Percentiles rank a stretch among this genome's conserved stretches.
phyloP scores from a whole-genome alignment of 208 protist species.

The Borovskyia barvae region DNA sequence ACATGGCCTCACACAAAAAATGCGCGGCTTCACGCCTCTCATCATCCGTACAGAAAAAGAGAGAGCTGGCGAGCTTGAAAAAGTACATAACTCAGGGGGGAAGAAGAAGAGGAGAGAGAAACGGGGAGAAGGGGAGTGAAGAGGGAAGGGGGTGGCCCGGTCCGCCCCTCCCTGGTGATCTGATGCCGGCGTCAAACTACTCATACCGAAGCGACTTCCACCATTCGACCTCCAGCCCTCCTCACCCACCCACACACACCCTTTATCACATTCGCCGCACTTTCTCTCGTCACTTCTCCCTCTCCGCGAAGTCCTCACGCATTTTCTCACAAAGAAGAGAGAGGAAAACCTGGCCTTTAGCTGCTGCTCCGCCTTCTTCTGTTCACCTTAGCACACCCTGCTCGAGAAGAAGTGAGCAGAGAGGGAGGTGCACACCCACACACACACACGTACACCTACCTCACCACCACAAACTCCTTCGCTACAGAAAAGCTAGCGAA shows the following conservation, averaged over 20 bases:
- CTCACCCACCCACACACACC: background rate
- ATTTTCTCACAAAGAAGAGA: background rate
- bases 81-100: background rate
- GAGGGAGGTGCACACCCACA: background rate
- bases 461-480: too few relatives aligned
- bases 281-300: background rate
- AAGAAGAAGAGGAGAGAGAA: slow-evolving; percentile 17
- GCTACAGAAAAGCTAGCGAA: too few relatives aligned
- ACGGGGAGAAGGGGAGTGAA: background rate
- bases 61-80: background rate
- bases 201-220: too few relatives aligned
- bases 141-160: too few relatives aligned
- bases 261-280: background rate
- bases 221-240: too few relatives aligned
- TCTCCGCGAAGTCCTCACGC: background rate
- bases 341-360: background rate
- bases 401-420: background rate
- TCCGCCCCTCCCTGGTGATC: too few relatives aligned
- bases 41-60: background rate
- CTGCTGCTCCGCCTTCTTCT: slow-evolving; percentile 1
- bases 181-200: too few relatives aligned
- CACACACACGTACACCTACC: too few relatives aligned
- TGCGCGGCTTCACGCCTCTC: too few relatives aligned
- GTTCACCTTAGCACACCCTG: slow-evolving; percentile 7
- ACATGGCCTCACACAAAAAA: too few relatives aligned